Evolutionary conservation across 176 grass and related monocot species (phyloP), one percentile per base, ranked within the genome.

Genomic region (Bromus sterilis): DNA sequence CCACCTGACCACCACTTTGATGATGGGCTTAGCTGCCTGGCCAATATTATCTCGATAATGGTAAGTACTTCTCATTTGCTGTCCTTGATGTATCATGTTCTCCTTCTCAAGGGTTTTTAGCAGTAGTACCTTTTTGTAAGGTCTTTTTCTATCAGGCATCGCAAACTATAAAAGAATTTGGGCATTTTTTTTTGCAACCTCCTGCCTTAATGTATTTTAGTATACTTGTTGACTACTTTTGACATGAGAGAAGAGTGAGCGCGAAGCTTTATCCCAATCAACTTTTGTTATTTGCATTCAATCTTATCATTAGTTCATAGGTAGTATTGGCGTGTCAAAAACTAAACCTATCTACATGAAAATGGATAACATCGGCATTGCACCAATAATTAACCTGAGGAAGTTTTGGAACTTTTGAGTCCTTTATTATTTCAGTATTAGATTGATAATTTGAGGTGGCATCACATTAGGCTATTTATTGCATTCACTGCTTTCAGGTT

Each of bases 11-110:
- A 82, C n/a, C 66, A 74, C 41, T 67, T 80, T 58, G 80, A 78
- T 34, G 89, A 75, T 57, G 76, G 73, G 73, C 84, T 63, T 66
- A 84, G 79, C 35, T 91, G 96, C 68, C 74, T 98, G 40, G 55
- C 67, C 31, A 91, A 90, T 79, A 85, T 84, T 58, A 58, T 80
- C 84, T 84, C 82, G 28, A 80, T 78, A 73, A 68, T 95, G 95
- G 95, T 95, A 95, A 83, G 66, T 59, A 71, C n/a, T 60, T 60
- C 37, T 81, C 41, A 82, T 66, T 62, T 80, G 36, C 31, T 58
- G 24, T 44, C 56, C 48, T 76, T 5, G 2, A 39, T 86, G 43
- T 20, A 58, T 60, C 23, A 43, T 40, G 7, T n/a, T 37, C 33
- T 26, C 8, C 43, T 8, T 66, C 33, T 51, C 31, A 49, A 79